These are phyloP conservation scores for Trametopsis cervina DNA, from an alignment of 768 basidiomycete genomes.

Conservation along the genomic window DNA sequence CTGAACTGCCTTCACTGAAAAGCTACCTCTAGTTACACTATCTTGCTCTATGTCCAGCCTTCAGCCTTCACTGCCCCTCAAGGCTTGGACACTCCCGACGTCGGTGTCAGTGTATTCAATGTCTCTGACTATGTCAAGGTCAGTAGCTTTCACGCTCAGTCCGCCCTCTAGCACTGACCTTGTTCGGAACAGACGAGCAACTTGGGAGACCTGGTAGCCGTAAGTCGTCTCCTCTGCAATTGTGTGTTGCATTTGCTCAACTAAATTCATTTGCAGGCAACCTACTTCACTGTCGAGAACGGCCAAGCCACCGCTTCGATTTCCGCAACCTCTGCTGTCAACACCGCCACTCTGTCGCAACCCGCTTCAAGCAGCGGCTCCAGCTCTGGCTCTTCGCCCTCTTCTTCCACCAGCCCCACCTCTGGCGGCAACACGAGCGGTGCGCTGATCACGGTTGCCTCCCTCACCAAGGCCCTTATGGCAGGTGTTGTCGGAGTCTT, in stretches of 20 bases:
- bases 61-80: constrained; percentile 53
- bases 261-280: constrained; percentile 35
- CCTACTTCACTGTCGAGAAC: constrained; percentile 68
- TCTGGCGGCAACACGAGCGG: constrained; percentile 2
- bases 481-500: constrained; percentile 8
- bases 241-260: neutral
- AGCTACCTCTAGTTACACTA: constrained; percentile 46
- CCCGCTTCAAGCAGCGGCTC: constrained; percentile 3
- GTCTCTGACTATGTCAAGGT: constrained; percentile 53
- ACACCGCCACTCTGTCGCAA: constrained; percentile 47
- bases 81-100: constrained; percentile 42
- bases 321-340: constrained; percentile 57
- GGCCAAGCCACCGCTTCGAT: constrained; percentile 49
- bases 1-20: neutral
- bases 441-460: neutral
- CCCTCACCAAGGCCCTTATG: neutral
- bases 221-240: constrained; percentile 23
- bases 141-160: too few species aligned
- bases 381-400: neutral
- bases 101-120: constrained; percentile 49
- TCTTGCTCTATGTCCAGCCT: constrained; percentile 62
- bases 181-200: constrained; percentile 34
- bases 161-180: constrained; percentile 5
- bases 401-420: neutral
- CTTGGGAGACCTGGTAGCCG: constrained; percentile 57